These are phyloP conservation scores for Penicillium sp. DNA, from an alignment of 2,329 filamentous ascomycete genomes.

Conservation along the genomic window DNA sequence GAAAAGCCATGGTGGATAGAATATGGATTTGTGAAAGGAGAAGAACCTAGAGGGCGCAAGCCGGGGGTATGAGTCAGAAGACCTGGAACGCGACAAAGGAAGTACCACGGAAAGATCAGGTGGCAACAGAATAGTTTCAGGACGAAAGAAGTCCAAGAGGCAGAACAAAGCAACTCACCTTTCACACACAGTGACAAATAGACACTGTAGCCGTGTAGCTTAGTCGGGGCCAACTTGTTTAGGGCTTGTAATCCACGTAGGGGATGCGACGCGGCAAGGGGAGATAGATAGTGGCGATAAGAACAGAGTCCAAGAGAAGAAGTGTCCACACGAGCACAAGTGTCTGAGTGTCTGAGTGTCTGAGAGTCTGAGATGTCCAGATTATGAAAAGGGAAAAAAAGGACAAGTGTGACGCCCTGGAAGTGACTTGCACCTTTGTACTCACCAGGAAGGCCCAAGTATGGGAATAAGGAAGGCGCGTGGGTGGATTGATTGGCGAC, in stretches of 20 bases:
- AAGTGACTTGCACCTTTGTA: constrained; percentile 4
- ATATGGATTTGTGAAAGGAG: constrained; percentile 7
- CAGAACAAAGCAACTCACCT: constrained; percentile 14
- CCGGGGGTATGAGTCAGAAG: constrained; percentile 21
- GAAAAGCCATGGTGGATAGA: constrained; percentile 38
- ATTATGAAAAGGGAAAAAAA: background rate
- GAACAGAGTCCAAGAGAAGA: constrained; percentile 1
- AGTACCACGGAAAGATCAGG: constrained; percentile 12
- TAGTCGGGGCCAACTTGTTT: constrained; percentile 9
- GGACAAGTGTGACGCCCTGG: constrained; percentile 2
- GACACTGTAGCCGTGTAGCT: constrained; percentile 3
- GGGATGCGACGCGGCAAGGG: constrained; percentile 20
- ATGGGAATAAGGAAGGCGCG: constrained; percentile 17
- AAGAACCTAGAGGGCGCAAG: constrained; percentile 6
- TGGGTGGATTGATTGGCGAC: constrained; percentile 21
- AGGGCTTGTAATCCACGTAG: constrained; percentile 12
- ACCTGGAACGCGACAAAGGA: constrained; percentile 13
- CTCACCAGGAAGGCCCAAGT: constrained; percentile 9
- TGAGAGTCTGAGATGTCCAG: too few relatives aligned
- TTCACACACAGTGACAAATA: constrained; percentile 16
- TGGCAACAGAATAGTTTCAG: constrained; percentile 9
- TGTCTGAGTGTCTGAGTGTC: too few relatives aligned
- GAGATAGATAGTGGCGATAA: constrained; percentile 9
- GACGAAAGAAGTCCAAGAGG: background rate
- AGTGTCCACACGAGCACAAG: too few relatives aligned